Conservation (phyloP, 1,139 yeast genomes). For the Debaryomycetaceae sp. region DNA sequence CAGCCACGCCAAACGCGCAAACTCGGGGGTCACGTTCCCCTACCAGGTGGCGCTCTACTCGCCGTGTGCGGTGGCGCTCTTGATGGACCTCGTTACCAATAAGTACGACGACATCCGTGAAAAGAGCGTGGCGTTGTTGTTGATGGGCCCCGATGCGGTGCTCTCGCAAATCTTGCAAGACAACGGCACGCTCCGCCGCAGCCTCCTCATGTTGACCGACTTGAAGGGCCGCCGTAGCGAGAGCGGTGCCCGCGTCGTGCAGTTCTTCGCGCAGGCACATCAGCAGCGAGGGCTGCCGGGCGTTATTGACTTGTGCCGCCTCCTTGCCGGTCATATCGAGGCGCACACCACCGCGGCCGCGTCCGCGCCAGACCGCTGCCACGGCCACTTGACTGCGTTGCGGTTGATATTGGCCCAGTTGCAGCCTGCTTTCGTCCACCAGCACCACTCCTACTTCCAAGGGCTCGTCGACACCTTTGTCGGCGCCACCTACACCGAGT, state of each 20-base stretch:
- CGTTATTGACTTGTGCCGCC: slow-evolving; percentile 27
- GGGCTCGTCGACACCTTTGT: slow-evolving; percentile 8
- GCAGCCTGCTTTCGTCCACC: slow-evolving; percentile 12
- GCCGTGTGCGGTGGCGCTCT: slow-evolving; percentile 34
- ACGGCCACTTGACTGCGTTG: slow-evolving; percentile 62
- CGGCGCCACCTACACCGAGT: slow-evolving; percentile 16
- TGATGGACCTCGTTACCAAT: slow-evolving; percentile 61
- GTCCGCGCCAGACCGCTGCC: slow-evolving; percentile 47
- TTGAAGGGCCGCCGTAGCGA: slow-evolving; percentile 73
- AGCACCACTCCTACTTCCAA: slow-evolving; percentile 7
- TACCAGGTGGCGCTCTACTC: slow-evolving; percentile 32
- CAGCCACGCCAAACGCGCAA: slow-evolving; percentile 10
- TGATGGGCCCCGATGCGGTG: slow-evolving; percentile 40
- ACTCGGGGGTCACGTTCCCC: slow-evolving; percentile 11
- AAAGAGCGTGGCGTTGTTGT: slow-evolving; percentile 43
- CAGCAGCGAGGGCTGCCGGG: slow-evolving; percentile 12
- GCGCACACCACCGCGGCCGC: slow-evolving; percentile 31
- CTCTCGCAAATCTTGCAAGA: slow-evolving; percentile 14
- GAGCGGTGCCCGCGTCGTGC: slow-evolving; percentile 69
- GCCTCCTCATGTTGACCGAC: slow-evolving; percentile 44
- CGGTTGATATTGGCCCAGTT: slow-evolving; percentile 40
- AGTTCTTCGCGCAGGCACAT: slow-evolving; percentile 37
- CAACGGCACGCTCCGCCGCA: slow-evolving; percentile 18
- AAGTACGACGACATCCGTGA: slow-evolving; percentile 75
- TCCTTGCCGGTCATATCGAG: slow-evolving; percentile 25